Conservation (phyloP, 306 rosid genomes). For the Trifolium repens region DNA sequence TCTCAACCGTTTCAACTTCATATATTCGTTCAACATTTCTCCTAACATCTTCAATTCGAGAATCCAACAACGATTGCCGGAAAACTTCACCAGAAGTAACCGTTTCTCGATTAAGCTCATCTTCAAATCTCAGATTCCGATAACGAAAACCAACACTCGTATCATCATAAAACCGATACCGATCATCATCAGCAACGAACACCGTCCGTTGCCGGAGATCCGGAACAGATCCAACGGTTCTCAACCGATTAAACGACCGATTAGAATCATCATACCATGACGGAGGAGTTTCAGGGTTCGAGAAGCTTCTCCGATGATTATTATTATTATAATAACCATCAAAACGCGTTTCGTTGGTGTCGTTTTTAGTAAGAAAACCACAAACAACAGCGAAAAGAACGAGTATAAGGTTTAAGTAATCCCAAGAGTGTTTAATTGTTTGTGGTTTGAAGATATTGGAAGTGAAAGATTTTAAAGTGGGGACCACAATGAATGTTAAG, state of each 20-base stretch:
- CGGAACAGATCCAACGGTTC: slow-evolving; percentile 73
- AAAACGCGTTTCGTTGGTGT: slow-evolving; percentile 39
- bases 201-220: slow-evolving; percentile 67
- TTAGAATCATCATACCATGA: slow-evolving; percentile 53
- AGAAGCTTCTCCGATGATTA: neutral
- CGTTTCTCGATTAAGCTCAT: slow-evolving; percentile 26
- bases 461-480: slow-evolving; percentile 57
- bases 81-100: slow-evolving; percentile 49
- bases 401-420: slow-evolving; percentile 69
- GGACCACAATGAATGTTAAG: slow-evolving; percentile 53
- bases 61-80: neutral
- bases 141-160: slow-evolving; percentile 35
- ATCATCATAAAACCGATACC: slow-evolving; percentile 63
- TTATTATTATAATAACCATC: neutral
- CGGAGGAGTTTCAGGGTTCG: slow-evolving; percentile 53
- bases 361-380: slow-evolving; percentile 71
- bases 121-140: slow-evolving; percentile 37
- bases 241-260: slow-evolving; percentile 45
- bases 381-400: slow-evolving; percentile 90
- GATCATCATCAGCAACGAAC: slow-evolving; percentile 46
- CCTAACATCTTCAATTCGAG: neutral
- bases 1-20: slow-evolving; percentile 31
- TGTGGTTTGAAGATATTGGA: slow-evolving; percentile 68
- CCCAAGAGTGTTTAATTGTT: slow-evolving; percentile 74
- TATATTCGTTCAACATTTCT: slow-evolving; percentile 40